Evolutionary conservation across 1,284 basidiomycete species (phyloP).

Genomic region (Pseudozyma thailandica): DNA sequence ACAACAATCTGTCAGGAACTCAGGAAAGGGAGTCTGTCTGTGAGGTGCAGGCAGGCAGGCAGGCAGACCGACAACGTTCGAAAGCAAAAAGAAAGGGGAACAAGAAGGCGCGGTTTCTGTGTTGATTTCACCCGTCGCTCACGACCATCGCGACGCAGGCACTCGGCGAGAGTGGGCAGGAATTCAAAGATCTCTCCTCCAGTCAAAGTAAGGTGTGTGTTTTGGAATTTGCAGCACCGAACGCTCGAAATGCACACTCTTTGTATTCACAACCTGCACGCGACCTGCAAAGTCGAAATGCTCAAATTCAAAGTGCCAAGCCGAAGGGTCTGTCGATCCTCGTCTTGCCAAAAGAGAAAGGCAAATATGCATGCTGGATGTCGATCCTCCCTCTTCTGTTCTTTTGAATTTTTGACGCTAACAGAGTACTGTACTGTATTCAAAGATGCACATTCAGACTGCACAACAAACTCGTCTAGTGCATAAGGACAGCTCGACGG

Average conservation of each 20-base stretch:
- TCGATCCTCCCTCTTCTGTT: background rate
- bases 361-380: background rate
- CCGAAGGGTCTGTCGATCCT: constrained; percentile 18
- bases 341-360: no score
- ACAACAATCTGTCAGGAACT: no score
- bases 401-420: background rate
- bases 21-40: no score
- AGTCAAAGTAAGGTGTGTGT: no score
- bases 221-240: background rate
- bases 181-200: background rate
- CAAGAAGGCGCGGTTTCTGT: constrained; percentile 5
- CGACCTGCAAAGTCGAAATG: no score
- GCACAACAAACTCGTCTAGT: background rate
- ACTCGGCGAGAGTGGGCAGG: background rate
- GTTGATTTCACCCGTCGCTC: constrained; percentile 7
- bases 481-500: background rate
- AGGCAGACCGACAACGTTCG: no score
- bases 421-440: no score
- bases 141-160: constrained; percentile 2
- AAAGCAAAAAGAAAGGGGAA: no score
- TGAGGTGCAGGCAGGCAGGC: no score
- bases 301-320: constrained; percentile 1
- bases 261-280: no score
- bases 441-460: background rate
- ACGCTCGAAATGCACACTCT: background rate